phyloP scores from a whole-genome alignment of 202 grass and related monocot species.

The Panicum hallii region DNA sequence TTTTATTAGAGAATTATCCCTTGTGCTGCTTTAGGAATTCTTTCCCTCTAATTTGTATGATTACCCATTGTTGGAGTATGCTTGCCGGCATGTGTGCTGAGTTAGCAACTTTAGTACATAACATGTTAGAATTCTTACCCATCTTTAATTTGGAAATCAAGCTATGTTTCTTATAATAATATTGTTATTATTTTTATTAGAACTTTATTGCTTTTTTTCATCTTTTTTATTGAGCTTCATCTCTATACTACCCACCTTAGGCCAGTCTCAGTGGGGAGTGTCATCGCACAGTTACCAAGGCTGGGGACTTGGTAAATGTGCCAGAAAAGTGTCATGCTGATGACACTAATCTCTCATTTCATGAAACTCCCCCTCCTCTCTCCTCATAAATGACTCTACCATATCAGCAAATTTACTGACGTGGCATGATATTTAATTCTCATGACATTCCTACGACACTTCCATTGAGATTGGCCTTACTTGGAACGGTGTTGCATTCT shows the following conservation, averaged over 20 bases:
- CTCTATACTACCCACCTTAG: background rate
- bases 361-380: too few relatives aligned
- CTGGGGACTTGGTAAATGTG: too few relatives aligned
- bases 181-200: background rate
- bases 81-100: background rate
- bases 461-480: background rate
- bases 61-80: slow-evolving; percentile 14
- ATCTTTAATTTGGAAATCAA: background rate
- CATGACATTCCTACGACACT: too few relatives aligned
- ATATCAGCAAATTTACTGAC: too few relatives aligned
- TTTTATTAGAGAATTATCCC: background rate
- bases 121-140: background rate
- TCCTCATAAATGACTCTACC: too few relatives aligned
- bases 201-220: background rate
- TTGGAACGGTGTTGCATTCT: background rate
- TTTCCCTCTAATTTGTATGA: background rate
- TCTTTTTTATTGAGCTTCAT: background rate
- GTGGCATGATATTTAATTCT: too few relatives aligned
- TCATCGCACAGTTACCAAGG: too few relatives aligned
- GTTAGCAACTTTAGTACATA: background rate
- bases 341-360: too few relatives aligned
- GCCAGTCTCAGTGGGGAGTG: too few relatives aligned
- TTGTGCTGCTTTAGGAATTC: background rate
- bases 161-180: background rate
- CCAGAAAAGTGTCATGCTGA: too few relatives aligned